A percentile compares a stretch with the other conserved stretches of the same genome.
Conservation (phyloP, 106 monocot genomes). For the Dioscorea alata region DNA sequence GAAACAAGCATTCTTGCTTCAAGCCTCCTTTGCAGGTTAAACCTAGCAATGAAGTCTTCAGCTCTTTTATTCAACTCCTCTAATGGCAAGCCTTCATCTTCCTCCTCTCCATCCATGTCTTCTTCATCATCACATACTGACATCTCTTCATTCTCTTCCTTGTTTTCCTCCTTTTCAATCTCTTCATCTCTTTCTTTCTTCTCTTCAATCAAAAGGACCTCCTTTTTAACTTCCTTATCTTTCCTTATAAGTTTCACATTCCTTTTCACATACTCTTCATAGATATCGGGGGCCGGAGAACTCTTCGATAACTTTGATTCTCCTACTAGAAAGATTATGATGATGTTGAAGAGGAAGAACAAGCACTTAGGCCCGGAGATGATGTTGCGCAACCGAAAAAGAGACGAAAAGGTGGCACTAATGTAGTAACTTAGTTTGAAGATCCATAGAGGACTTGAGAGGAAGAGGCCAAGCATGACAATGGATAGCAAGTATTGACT, state of each 20-base stretch:
- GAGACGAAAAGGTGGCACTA: conserved; percentile 19
- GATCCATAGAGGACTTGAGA: conserved; percentile 42
- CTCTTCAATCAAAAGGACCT: not conserved
- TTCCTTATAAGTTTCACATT: not conserved
- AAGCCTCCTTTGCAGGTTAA: not conserved
- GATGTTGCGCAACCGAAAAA: conserved; percentile 4
- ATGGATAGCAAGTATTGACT: conserved; percentile 9
- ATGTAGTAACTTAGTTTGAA: conserved; percentile 10
- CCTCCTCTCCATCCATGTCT: too few species aligned
- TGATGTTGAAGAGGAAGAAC: conserved; percentile 43
- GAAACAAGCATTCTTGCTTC: not conserved
- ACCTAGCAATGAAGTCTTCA: conserved; percentile 2
- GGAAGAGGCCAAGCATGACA: conserved; percentile 23
- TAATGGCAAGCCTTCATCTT: not conserved
- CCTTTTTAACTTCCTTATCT: not conserved
- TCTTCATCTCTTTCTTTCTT: not conserved
- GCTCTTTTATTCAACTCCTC: not conserved
- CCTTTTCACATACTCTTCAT: conserved; percentile 29
- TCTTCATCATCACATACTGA: too few species aligned
- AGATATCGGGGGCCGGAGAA: conserved; percentile 16
- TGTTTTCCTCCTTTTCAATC: not conserved
- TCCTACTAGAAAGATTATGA: conserved; percentile 36
- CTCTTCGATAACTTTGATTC: conserved; percentile 30
- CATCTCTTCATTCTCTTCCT: not conserved
- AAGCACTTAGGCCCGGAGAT: conserved; percentile 23